Base-by-base conservation (phyloP, 2,329 filamentous ascomycete species). In the Allantophomopsis lycopodina region DNA sequence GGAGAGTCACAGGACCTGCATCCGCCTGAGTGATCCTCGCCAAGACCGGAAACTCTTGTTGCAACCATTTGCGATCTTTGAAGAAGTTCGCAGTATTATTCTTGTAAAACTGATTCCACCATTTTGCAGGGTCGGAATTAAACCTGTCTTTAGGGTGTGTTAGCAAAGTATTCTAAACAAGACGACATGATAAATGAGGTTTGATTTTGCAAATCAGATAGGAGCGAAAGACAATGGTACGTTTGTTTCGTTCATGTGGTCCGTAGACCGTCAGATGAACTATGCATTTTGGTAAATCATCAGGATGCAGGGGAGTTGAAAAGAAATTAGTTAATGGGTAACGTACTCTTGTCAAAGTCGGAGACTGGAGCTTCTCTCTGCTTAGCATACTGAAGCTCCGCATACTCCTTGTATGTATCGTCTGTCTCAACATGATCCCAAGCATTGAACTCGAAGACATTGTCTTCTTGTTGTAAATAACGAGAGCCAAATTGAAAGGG, bases 361-460 rank as follows among this genome's bases (percentile, higher is more conserved):
- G 81, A 88, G 37, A 95, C 91, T 41, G 88, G 89, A 45, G 82
- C 72, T 52, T 81, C 75, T 48, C 88, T 79, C 64, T 98, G 91
- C 62, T 81, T 82, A 36, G 75, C 73, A 56, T 83, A 89, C 63
- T 96, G 91, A 55, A 78, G 64, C 60, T 88, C 77, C 44, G 87
- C 80, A 60, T 91, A 94, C 55, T 83, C 76, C 55, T 81, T 79
- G 69, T 94, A 96, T 32, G 79, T 71, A 50, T 85, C 77, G 63
- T 96, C 89, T 57, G 87, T 87, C 61, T 89, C 81, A 56, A 96
- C 91, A 58, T 98, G 89, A 59, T 98, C 91, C 91, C 91, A 98
- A 31, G 91, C 91, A 60, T 98, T 98, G 74, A 91, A 94, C 59
- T 93, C 83, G 63, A 89, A 98, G 53, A 94, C 84, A 57, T 96